Conservation (phyloP, 257 asterid genomes). For the Striga asiatica region DNA sequence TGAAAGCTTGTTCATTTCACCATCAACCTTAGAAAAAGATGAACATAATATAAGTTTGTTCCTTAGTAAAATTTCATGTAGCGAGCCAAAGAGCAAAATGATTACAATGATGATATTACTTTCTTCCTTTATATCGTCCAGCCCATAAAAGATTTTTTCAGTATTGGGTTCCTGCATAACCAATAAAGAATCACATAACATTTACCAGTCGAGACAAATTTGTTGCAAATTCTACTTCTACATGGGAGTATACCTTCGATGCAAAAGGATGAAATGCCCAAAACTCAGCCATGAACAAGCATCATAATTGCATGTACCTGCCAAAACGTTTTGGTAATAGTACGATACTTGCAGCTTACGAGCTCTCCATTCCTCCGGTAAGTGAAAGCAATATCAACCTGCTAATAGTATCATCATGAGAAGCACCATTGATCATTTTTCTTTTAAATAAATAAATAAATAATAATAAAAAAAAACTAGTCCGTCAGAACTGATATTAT, state of each 20-base stretch:
- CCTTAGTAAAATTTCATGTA: conserved; percentile 13
- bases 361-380: conserved; percentile 61
- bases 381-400: conserved; percentile 82
- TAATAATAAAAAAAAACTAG: too few species aligned
- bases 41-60: conserved; percentile 11
- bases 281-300: conserved; percentile 4
- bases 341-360: conserved; percentile 89
- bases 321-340: conserved; percentile 57
- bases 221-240: too few species aligned
- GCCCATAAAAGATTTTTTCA: conserved; percentile 76
- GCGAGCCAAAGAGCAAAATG: conserved; percentile 17
- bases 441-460: too few species aligned
- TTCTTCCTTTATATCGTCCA: conserved; percentile 78
- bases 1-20: conserved; percentile 98
- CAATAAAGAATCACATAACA: too few species aligned
- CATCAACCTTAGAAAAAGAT: conserved; percentile 63
- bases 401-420: conserved; percentile 7
- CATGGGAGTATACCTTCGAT: neutral
- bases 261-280: neutral
- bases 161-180: conserved; percentile 65
- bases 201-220: too few species aligned
- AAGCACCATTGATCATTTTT: neutral
- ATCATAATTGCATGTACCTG: conserved; percentile 34
- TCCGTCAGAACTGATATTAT: too few species aligned
- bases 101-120: conserved; percentile 83